These are phyloP conservation scores for Penicillium flavigenum DNA, from an alignment of 495 filamentous ascomycete species.

Conservation along the genomic window DNA sequence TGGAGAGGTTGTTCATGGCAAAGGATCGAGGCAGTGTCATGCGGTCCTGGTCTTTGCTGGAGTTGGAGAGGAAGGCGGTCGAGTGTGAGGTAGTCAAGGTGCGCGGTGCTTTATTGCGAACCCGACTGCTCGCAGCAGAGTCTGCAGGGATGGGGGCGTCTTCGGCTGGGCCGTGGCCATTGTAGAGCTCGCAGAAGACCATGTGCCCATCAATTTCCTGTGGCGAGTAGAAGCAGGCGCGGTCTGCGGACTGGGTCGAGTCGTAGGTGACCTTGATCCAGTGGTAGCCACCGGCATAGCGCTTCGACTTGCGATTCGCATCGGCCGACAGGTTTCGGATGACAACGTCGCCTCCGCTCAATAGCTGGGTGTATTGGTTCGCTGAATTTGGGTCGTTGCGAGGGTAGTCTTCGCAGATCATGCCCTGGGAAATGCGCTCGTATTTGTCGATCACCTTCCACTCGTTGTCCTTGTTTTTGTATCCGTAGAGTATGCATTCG, in stretches of 20 bases:
- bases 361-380: conserved; percentile 57
- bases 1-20: conserved; percentile 42
- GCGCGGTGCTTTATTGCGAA: conserved; percentile 31
- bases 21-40: conserved; percentile 50
- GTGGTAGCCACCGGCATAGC: conserved; percentile 72
- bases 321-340: conserved; percentile 61
- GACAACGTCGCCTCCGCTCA: conserved; percentile 60
- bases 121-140: conserved; percentile 33
- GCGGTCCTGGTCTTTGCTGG: conserved; percentile 34
- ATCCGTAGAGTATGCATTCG: conserved; percentile 83
- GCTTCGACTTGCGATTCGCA: conserved; percentile 73
- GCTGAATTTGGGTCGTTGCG: conserved; percentile 55
- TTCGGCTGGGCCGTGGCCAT: conserved; percentile 63
- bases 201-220: conserved; percentile 72
- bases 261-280: conserved; percentile 96
- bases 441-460: conserved; percentile 85
- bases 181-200: conserved; percentile 76
- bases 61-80: conserved; percentile 37
- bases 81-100: conserved; percentile 42
- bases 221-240: conserved; percentile 71
- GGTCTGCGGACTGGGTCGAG: conserved; percentile 72
- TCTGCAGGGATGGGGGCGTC: conserved; percentile 60
- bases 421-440: conserved; percentile 68
- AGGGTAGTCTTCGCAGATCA: conserved; percentile 88
- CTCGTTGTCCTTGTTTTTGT: conserved; percentile 64